These are phyloP conservation scores for Phaeosphaeria sp. DNA, from an alignment of 2,329 filamentous ascomycete genomes.

Conservation along the genomic window DNA sequence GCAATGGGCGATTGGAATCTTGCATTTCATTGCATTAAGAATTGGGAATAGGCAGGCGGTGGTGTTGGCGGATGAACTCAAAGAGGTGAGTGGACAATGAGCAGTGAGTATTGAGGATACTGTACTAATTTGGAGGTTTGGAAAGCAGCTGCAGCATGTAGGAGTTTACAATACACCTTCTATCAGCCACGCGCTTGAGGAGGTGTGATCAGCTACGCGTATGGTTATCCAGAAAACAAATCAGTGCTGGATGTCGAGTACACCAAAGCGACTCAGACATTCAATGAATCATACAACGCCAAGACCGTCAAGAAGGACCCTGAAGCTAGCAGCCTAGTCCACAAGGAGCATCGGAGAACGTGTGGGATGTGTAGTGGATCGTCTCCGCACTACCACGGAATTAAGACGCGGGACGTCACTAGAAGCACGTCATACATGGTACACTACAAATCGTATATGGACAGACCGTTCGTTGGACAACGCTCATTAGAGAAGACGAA, in stretches of 20 bases:
- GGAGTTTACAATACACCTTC: background rate
- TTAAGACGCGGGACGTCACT: slow-evolving; percentile 5
- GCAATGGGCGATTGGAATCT: slow-evolving; percentile 29
- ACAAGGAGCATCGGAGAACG: background rate
- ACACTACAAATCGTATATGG: background rate
- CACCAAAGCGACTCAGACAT: background rate
- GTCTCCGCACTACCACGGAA: slow-evolving; percentile 2
- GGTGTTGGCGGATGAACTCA: slow-evolving; percentile 29
- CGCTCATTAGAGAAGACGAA: background rate
- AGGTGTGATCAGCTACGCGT: background rate
- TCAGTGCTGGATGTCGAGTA: background rate
- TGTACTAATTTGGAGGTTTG: background rate
- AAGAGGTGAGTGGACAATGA: slow-evolving; percentile 3
- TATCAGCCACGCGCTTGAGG: background rate
- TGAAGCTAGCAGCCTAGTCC: background rate
- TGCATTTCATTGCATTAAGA: slow-evolving; percentile 28
- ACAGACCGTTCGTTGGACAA: background rate
- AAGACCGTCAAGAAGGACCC: background rate
- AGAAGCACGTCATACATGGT: background rate
- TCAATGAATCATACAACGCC: background rate
- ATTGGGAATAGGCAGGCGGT: slow-evolving; percentile 37
- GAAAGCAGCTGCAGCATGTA: background rate
- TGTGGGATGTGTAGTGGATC: background rate
- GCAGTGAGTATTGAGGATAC: background rate
- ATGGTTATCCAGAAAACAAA: background rate